phyloP scores from a whole-genome alignment of 805 yeast genomes.

The Ogataea thermomethanolica region DNA sequence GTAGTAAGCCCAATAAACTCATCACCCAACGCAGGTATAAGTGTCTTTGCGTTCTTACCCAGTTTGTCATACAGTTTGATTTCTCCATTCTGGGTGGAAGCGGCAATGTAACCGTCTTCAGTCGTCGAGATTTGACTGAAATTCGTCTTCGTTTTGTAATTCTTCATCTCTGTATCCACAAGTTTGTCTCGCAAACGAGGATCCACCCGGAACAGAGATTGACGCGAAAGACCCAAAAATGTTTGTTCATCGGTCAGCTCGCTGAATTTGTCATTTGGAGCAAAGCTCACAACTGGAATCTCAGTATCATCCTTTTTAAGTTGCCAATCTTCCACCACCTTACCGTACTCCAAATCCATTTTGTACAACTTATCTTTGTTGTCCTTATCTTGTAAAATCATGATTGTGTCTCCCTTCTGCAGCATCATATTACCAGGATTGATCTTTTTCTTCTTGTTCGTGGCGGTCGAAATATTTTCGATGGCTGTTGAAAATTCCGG shows the following conservation, averaged over 20 bases:
- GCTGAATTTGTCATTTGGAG: constrained; percentile 70
- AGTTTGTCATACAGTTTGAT: constrained; percentile 68
- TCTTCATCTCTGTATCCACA: constrained; percentile 52
- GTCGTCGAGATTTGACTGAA: constrained; percentile 69
- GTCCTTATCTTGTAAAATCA: constrained; percentile 59
- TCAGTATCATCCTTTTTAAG: constrained; percentile 36
- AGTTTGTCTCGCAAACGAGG: constrained; percentile 68
- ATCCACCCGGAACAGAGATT: constrained; percentile 71
- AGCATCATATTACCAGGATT: constrained; percentile 69
- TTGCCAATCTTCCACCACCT: constrained; percentile 84
- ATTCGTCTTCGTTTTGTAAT: constrained; percentile 50
- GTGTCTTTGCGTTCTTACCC: constrained; percentile 74
- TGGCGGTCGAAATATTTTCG: constrained; percentile 48
- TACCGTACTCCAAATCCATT: constrained; percentile 78
- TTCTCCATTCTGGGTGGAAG: constrained; percentile 73
- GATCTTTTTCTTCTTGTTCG: constrained; percentile 41
- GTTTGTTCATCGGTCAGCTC: constrained; percentile 74
- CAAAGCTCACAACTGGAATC: constrained; percentile 52
- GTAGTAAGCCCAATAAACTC: constrained; percentile 62
- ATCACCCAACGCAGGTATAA: constrained; percentile 81
- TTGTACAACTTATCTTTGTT: constrained; percentile 49
- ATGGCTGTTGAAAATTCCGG: constrained; percentile 68
- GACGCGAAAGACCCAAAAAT: constrained; percentile 63
- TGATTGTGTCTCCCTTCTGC: constrained; percentile 66
- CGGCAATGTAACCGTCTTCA: constrained; percentile 68